A percentile compares a stretch with the other conserved stretches of the same genome.
These are phyloP conservation scores for Acacia confusa DNA, from an alignment of 306 rosid species.

Conservation along the genomic window DNA sequence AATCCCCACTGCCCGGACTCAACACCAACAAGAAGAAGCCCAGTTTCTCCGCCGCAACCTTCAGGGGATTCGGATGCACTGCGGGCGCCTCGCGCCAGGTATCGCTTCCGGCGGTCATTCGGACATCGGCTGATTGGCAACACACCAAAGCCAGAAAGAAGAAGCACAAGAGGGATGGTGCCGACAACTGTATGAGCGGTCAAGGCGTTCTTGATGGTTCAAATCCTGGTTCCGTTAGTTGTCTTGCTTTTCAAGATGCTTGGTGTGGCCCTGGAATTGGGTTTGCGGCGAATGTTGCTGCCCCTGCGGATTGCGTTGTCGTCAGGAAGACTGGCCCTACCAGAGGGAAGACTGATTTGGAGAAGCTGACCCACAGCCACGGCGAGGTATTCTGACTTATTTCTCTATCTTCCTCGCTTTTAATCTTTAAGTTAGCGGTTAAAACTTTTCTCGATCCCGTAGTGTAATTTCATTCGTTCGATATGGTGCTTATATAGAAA, in stretches of 20 bases:
- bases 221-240: slow-evolving; percentile 41
- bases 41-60: slow-evolving; percentile 61
- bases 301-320: slow-evolving; percentile 81
- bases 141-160: slow-evolving; percentile 65
- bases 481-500: slow-evolving; percentile 7
- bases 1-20: slow-evolving; percentile 36
- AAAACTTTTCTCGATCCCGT: background rate
- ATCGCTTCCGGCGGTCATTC: slow-evolving; percentile 84
- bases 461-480: background rate
- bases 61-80: slow-evolving; percentile 81
- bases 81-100: slow-evolving; percentile 82
- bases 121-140: slow-evolving; percentile 87
- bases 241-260: slow-evolving; percentile 83
- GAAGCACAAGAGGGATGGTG: slow-evolving; percentile 44
- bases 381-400: slow-evolving; percentile 51
- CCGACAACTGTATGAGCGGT: background rate
- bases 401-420: background rate
- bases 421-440: background rate
- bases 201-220: slow-evolving; percentile 49
- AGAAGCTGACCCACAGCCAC: slow-evolving; percentile 55
- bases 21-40: slow-evolving; percentile 54
- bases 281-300: slow-evolving; percentile 71
- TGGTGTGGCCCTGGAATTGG: slow-evolving; percentile 99
- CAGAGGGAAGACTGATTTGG: slow-evolving; percentile 73
- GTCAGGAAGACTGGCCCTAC: slow-evolving; percentile 59